Conservation (phyloP, 352 stramenopile species). For the Phytopythium sindhum region DNA sequence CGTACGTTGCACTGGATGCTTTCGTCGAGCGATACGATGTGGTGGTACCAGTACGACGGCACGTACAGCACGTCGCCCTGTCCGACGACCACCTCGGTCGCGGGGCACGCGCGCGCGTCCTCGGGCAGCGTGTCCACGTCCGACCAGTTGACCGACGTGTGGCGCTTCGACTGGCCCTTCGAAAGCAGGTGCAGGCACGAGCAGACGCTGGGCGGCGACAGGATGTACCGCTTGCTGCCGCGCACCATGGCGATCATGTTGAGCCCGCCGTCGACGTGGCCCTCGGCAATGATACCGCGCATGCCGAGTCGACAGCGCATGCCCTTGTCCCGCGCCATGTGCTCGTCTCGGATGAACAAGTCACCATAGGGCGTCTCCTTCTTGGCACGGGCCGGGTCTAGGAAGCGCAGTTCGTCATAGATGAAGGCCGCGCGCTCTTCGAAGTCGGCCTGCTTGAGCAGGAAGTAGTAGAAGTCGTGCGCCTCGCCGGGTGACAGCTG, state of each 20-base stretch:
- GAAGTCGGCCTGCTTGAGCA: slow-evolving; percentile 57
- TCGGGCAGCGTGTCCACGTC: slow-evolving; percentile 34
- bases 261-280: slow-evolving; percentile 91
- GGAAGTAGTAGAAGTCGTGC: slow-evolving; percentile 54
- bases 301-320: slow-evolving; percentile 91
- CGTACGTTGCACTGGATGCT: slow-evolving; percentile 95
- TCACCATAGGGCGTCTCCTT: slow-evolving; percentile 35
- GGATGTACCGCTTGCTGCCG: slow-evolving; percentile 91
- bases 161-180: slow-evolving; percentile 74
- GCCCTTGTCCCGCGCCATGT: slow-evolving; percentile 24
- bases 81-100: slow-evolving; percentile 90
- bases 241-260: slow-evolving; percentile 93
- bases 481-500: slow-evolving; percentile 10
- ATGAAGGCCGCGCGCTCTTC: slow-evolving; percentile 38
- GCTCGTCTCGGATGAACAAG: slow-evolving; percentile 46
- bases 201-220: slow-evolving; percentile 89
- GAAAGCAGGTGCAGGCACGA: slow-evolving; percentile 73
- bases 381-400: slow-evolving; percentile 86
- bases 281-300: slow-evolving; percentile 90
- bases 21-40: slow-evolving; percentile 93
- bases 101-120: slow-evolving; percentile 44
- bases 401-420: slow-evolving; percentile 89
- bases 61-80: slow-evolving; percentile 94
- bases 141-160: slow-evolving; percentile 92
- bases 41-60: slow-evolving; percentile 94